Base-by-base conservation (phyloP, 1,284 basidiomycete genomes). In the Blastosporella zonata region DNA sequence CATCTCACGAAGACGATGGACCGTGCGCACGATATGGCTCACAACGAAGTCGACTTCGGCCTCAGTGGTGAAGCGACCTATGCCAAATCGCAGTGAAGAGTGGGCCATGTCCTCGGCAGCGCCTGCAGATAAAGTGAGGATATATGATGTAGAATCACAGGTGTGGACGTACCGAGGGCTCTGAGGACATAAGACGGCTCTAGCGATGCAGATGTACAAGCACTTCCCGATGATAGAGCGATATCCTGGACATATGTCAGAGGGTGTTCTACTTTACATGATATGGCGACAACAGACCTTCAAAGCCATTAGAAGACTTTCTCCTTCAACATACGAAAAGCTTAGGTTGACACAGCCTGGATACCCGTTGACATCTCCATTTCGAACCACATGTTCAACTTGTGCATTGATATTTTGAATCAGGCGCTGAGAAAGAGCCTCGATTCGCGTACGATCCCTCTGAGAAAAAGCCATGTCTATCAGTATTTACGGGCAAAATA, bases 51-150 rank as follows among this genome's bases (percentile, higher is more conserved):
- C 97, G 50, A 99, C 79, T 71, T 99, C 97, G 13, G 87, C 91
- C 67, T 97, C 93, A 2, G 97, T 99, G 5, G 97, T 99, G 72
- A 99, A 99, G 23, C 97, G 84, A 29, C 97, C 97, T 56, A 99
- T 91, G 46, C 97, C 97, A 70, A 99, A 99, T 35, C 97, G 87
- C 46, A 99, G 78, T 13, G 93, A 97, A 9, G 95, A 98, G 67
- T 99, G 97, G 0, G 97, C 97, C 90, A 98, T 97, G 63, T 98
- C 97, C 68, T 99, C 97, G 23, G 94, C 91, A 36, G 95, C 90
- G 57, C 93, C 87, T 87, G 47, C 50, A 29, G 15, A 21, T 36
- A 12, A 46, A 18, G 36, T 34, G 37, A 35, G 2, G 1, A 13
- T 49, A 12, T 18, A 27, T 40, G 29, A 17, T 40, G 35, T 10